Evolutionary conservation across 345 rosid species (phyloP).

Genomic region (Lagerstroemia speciosa): DNA sequence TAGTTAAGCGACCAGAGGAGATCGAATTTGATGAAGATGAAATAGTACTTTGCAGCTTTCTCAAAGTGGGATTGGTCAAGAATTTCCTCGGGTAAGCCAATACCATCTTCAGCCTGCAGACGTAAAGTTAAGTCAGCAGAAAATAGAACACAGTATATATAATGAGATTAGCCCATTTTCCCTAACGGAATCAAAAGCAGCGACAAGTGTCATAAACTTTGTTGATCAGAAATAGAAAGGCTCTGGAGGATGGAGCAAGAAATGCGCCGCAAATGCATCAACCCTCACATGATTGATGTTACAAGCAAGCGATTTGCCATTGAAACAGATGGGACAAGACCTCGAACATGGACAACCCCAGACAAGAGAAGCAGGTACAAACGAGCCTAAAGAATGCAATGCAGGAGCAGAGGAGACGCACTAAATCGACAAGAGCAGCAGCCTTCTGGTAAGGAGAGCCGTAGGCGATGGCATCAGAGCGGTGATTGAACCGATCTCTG

Average conservation of each 20-base stretch:
- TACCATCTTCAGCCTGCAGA: slow-evolving; percentile 85
- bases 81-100: slow-evolving; percentile 82
- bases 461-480: slow-evolving; percentile 63
- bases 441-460: slow-evolving; percentile 81
- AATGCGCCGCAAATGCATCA: neutral
- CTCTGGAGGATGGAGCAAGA: neutral
- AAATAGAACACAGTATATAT: neutral
- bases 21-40: slow-evolving; percentile 48
- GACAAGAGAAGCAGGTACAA: neutral
- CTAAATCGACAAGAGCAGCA: slow-evolving; percentile 99
- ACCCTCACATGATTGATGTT: neutral
- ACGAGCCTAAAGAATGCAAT: neutral
- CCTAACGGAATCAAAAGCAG: neutral
- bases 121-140: slow-evolving; percentile 7
- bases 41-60: slow-evolving; percentile 54
- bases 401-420: slow-evolving; percentile 11
- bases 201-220: neutral
- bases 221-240: neutral
- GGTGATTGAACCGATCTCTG: slow-evolving; percentile 34
- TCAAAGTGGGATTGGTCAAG: slow-evolving; percentile 66
- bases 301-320: neutral
- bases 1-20: slow-evolving; percentile 79
- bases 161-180: neutral
- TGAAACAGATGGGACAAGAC: neutral
- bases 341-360: neutral